Percentiles rank a stretch among this genome's conserved stretches.
Conservation (phyloP, 495 filamentous ascomycete genomes). For the Penicillium odoratum region DNA sequence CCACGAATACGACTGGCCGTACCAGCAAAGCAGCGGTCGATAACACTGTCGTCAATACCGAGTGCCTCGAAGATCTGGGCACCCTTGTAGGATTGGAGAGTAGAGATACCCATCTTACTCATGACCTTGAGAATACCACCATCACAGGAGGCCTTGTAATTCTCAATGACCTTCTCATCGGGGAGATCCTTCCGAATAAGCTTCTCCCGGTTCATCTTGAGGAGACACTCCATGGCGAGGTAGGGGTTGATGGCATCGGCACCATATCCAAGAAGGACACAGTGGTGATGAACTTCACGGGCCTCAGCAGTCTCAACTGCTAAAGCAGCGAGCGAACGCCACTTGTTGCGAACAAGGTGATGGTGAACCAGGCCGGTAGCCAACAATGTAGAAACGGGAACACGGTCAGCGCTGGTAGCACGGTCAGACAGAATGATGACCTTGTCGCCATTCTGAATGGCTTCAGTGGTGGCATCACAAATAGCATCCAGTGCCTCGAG, state of each 20-base stretch:
- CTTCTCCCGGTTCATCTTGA: constrained; percentile 97
- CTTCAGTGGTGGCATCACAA: constrained; percentile 81
- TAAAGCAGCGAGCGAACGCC: constrained; percentile 86
- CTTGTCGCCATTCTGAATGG: constrained; percentile 80
- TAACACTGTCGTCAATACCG: constrained; percentile 91
- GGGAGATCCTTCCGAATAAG: constrained; percentile 87
- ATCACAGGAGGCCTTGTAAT: constrained; percentile 98
- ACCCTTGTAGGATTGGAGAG: constrained; percentile 96
- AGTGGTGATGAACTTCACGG: constrained; percentile 98
- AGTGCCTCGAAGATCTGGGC: constrained; percentile 99
- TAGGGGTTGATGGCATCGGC: constrained; percentile 97
- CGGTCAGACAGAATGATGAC: constrained; percentile 91
- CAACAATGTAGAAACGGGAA: constrained; percentile 85
- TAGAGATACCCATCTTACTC: constrained; percentile 99
- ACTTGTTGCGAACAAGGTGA: constrained; percentile 94
- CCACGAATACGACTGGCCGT: constrained; percentile 96
- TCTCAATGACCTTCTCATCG: constrained; percentile 83
- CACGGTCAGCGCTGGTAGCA: constrained; percentile 77
- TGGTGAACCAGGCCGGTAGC: constrained; percentile 96
- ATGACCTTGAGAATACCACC: constrained; percentile 99
- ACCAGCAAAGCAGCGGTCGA: constrained; percentile 94
- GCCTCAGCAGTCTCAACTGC: constrained; percentile 95
- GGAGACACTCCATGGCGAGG: constrained; percentile 94
- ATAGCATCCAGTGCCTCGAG: constrained; percentile 87
- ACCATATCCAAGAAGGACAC: constrained; percentile 94